Conservation (phyloP, 2,329 filamentous ascomycete species). For the Colletotrichum camelliae region DNA sequence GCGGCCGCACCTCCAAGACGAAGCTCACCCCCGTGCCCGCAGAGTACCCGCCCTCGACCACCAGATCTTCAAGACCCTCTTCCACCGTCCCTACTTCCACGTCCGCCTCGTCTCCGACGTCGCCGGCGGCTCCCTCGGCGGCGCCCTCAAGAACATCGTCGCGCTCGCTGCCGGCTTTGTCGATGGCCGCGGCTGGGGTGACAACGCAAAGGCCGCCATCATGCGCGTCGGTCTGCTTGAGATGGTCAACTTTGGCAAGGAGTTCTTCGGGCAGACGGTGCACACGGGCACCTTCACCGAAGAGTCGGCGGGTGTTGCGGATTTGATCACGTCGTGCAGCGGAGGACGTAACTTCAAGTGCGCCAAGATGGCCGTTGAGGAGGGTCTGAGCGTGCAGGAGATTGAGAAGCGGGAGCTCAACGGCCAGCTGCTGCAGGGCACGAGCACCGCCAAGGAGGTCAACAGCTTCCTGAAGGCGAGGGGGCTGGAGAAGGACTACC, state of each 20-base stretch:
- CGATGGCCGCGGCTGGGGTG: constrained; percentile 94
- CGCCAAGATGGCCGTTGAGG: constrained; percentile 84
- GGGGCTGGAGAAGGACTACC: constrained; percentile 82
- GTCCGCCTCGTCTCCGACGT: constrained; percentile 93
- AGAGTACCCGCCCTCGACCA: constrained; percentile 91
- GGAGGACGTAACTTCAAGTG: constrained; percentile 94
- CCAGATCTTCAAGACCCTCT: constrained; percentile 80
- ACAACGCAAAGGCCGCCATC: constrained; percentile 98
- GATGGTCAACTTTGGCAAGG: constrained; percentile 94
- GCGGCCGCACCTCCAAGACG: constrained; percentile 70
- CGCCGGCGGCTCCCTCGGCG: constrained; percentile 93
- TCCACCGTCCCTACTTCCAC: constrained; percentile 97
- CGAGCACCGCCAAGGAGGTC: constrained; percentile 88
- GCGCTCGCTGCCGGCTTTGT: constrained; percentile 94
- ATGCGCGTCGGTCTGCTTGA: constrained; percentile 96
- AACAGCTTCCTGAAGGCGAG: constrained; percentile 84
- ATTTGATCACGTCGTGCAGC: constrained; percentile 92
- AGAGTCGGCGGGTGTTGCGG: constrained; percentile 92
- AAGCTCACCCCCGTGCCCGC: constrained; percentile 77
- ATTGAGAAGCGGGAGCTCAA: constrained; percentile 91
- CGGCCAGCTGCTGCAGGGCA: constrained; percentile 96
- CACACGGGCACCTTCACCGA: constrained; percentile 92
- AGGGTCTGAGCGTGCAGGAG: constrained; percentile 80
- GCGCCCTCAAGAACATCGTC: constrained; percentile 96
- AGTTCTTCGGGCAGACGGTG: constrained; percentile 87